phyloP scores from a whole-genome alignment of 179 eudicot genomes.

The Pouteria campechiana region DNA sequence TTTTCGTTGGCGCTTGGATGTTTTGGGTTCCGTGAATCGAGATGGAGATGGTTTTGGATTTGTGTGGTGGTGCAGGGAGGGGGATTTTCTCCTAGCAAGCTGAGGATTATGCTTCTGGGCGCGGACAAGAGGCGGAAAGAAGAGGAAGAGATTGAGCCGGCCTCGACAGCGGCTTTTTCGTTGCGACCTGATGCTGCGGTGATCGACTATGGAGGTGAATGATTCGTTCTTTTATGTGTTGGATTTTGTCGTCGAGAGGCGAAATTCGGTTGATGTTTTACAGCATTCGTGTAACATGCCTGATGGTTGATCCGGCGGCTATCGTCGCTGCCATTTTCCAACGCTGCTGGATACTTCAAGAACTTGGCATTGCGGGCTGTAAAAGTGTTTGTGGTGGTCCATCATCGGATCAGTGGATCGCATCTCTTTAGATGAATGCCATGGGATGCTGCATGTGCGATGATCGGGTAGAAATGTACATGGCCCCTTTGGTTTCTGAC shows the following conservation, averaged over 20 bases:
- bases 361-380: no score
- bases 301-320: background rate
- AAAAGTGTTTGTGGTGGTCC: no score
- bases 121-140: conserved; percentile 31
- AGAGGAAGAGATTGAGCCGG: conserved; percentile 16
- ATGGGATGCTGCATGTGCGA: no score
- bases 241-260: background rate
- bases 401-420: no score
- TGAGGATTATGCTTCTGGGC: conserved; percentile 49
- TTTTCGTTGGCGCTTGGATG: background rate
- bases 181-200: conserved; percentile 38
- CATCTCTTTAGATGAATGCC: no score
- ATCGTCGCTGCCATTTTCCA: no score
- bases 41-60: background rate
- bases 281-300: background rate
- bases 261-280: no score
- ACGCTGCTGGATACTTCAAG: no score
- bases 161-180: conserved; percentile 28
- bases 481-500: no score
- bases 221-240: no score
- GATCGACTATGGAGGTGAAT: conserved; percentile 31
- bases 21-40: background rate
- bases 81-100: conserved; percentile 36
- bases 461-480: no score
- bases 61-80: conserved; percentile 1